Evolutionary conservation across 2,329 filamentous ascomycete species (phyloP).

Genomic region (Nannizzia gypsea): DNA sequence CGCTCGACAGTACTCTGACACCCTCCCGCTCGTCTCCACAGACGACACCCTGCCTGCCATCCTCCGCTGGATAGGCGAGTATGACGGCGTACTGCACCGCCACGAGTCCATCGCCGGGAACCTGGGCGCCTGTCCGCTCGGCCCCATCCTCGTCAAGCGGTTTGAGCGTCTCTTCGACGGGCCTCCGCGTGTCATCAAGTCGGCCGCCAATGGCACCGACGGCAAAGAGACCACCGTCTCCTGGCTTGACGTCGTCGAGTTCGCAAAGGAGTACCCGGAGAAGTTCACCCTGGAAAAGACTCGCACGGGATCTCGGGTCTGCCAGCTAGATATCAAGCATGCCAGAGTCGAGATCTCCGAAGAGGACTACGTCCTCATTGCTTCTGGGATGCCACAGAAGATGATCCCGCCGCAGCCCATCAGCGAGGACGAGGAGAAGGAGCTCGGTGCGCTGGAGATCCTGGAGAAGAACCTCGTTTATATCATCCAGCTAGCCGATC

Average conservation of each 20-base stretch:
- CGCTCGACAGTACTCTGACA: slow-evolving; percentile 49
- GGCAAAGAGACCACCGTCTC: slow-evolving; percentile 54
- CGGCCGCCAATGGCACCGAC: slow-evolving; percentile 27
- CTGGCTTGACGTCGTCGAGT: slow-evolving; percentile 78
- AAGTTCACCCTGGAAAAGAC: slow-evolving; percentile 63
- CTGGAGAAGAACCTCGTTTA: slow-evolving; percentile 65
- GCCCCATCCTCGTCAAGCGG: slow-evolving; percentile 70
- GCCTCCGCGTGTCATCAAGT: slow-evolving; percentile 56
- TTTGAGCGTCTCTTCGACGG: slow-evolving; percentile 80
- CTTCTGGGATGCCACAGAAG: slow-evolving; percentile 69
- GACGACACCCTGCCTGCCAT: slow-evolving; percentile 64
- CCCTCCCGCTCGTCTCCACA: slow-evolving; percentile 49
- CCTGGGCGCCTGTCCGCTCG: slow-evolving; percentile 69
- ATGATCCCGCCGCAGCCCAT: slow-evolving; percentile 71
- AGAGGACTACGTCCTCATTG: slow-evolving; percentile 76
- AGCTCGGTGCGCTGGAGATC: slow-evolving; percentile 72
- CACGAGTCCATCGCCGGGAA: slow-evolving; percentile 81
- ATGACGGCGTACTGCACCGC: slow-evolving; percentile 72
- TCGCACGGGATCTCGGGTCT: slow-evolving; percentile 57
- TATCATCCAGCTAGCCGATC: slow-evolving; percentile 70
- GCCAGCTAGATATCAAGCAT: slow-evolving; percentile 72
- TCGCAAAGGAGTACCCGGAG: slow-evolving; percentile 65
- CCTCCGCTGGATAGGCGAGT: slow-evolving; percentile 60
- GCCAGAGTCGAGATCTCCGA: slow-evolving; percentile 73
- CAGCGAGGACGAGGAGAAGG: slow-evolving; percentile 74